Percentiles rank a stretch among this genome's conserved stretches.
phyloP scores from a whole-genome alignment of 2,329 filamentous ascomycete genomes.

The Cladophialophora yegresii region DNA sequence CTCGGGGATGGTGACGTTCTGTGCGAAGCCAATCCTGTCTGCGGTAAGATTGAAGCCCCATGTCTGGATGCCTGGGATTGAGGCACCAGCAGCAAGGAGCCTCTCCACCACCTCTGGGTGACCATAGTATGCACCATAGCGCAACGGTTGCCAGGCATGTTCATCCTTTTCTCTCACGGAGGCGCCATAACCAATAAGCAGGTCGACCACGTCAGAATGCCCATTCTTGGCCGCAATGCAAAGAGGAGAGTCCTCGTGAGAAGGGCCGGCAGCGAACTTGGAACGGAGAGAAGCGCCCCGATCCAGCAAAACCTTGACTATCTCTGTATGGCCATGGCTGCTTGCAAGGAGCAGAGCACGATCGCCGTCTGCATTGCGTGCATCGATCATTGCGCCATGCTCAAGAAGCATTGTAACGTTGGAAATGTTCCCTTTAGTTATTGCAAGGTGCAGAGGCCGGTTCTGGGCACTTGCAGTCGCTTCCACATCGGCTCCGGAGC shows the following conservation, averaged over 20 bases:
- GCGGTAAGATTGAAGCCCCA: constrained; percentile 9
- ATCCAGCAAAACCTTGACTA: constrained; percentile 3
- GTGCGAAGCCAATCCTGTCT: constrained; percentile 1
- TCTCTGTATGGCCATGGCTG: neutral
- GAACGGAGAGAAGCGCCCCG: constrained; percentile 3
- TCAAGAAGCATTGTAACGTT: constrained; percentile 1
- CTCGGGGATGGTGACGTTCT: constrained; percentile 4
- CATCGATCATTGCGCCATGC: constrained; percentile 3
- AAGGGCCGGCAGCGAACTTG: neutral
- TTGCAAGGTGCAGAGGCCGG: neutral
- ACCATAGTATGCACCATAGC: constrained; percentile 4
- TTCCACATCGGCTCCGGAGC: constrained; percentile 4
- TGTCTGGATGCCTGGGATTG: neutral
- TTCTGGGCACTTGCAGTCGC: neutral
- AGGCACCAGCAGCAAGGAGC: constrained; percentile 2
- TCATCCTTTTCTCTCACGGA: constrained; percentile 8
- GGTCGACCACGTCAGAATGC: constrained; percentile 4
- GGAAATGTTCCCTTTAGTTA: neutral
- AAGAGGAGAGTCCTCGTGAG: constrained; percentile 6
- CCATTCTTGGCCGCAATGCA: constrained; percentile 5
- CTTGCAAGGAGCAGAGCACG: constrained; percentile 6
- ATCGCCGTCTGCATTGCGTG: constrained; percentile 4
- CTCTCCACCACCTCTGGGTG: constrained; percentile 7
- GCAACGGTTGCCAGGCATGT: constrained; percentile 2
- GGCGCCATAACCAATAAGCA: neutral